Percentiles rank a stretch among this genome's conserved stretches.
Evolutionary conservation across 75 land plant genomes (phyloP).

Genomic region (Pinus taeda): DNA sequence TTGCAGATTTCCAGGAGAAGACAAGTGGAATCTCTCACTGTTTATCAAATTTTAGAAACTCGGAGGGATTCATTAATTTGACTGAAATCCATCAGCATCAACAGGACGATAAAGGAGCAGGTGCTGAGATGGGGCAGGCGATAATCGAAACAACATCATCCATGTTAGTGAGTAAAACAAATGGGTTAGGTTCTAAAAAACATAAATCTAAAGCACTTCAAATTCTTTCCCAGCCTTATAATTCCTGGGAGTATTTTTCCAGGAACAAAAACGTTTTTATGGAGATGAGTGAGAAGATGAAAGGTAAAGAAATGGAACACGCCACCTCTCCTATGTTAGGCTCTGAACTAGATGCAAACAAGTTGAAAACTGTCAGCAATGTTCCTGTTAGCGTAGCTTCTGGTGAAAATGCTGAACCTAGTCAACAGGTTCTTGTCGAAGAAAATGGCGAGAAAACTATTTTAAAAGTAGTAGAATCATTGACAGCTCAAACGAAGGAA

Average conservation of each 20-base stretch:
- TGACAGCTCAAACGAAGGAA: slow-evolving; percentile 7
- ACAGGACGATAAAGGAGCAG: not conserved
- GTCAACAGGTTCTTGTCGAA: not conserved
- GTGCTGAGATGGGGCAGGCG: not conserved
- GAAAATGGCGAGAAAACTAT: not conserved
- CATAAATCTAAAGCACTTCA: not conserved
- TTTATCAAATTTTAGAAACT: not conserved
- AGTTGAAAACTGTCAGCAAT: not conserved
- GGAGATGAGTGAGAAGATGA: slow-evolving; percentile 5
- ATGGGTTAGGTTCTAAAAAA: not conserved
- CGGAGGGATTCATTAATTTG: not conserved
- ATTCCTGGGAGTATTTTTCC: slow-evolving; percentile 9
- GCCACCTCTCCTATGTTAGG: not conserved
- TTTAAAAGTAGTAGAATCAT: not conserved
- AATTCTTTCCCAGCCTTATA: not conserved
- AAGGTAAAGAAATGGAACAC: not conserved
- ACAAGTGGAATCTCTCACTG: not conserved
- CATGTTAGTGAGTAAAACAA: not conserved
- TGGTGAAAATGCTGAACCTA: not conserved
- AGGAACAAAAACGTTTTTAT: slow-evolving; percentile 7
- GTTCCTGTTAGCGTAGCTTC: not conserved
- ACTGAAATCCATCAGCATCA: not conserved
- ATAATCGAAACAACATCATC: not conserved
- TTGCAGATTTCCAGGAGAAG: not conserved
- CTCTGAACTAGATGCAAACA: not conserved